Conservation (phyloP, 2,329 filamentous ascomycete species). For the Aspergillus japonicus region DNA sequence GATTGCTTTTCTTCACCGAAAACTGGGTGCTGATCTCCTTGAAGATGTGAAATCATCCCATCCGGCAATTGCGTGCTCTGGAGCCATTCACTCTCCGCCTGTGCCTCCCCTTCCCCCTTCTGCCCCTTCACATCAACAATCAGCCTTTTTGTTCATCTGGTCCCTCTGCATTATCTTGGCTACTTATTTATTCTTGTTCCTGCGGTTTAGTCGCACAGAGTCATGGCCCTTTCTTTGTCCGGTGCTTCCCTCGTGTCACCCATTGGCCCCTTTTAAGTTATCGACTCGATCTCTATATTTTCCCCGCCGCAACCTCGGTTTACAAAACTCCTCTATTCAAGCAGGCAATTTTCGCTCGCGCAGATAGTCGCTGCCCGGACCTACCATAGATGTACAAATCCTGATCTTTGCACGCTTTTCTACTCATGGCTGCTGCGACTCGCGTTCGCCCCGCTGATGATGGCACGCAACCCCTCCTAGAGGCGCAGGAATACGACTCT, state of each 20-base stretch:
- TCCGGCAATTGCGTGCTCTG: constrained; percentile 23
- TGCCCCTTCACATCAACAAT: neutral
- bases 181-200: neutral
- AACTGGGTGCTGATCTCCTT: neutral
- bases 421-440: constrained; percentile 9
- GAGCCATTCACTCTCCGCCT: constrained; percentile 11
- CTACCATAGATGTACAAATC: neutral
- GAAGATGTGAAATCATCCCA: constrained; percentile 18
- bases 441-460: neutral
- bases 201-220: neutral
- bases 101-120: constrained; percentile 1
- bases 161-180: neutral
- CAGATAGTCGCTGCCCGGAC: constrained; percentile 1
- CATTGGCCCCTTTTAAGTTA: neutral
- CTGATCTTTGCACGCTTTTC: neutral
- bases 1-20: neutral
- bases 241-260: neutral
- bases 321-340: neutral
- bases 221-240: neutral
- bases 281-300: neutral
- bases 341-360: neutral
- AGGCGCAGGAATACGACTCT: constrained; percentile 15
- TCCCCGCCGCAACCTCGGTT: constrained; percentile 8
- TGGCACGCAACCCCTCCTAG: constrained; percentile 6
- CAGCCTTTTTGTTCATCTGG: neutral